Evolutionary conservation across 2,329 filamentous ascomycete species (phyloP).

Genomic region (Scleromitrula shiraiana): DNA sequence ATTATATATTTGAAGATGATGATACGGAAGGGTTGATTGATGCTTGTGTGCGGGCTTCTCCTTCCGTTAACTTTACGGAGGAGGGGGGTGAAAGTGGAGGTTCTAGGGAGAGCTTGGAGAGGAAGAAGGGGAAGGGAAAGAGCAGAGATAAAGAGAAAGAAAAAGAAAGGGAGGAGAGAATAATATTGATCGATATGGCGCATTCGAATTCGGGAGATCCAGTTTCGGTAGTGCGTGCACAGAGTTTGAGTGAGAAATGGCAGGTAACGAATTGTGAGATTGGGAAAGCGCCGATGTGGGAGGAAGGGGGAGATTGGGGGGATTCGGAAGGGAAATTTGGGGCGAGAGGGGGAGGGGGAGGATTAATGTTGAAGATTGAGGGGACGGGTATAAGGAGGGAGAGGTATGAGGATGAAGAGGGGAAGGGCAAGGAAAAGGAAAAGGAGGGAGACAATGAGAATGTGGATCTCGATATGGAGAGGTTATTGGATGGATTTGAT

Average conservation of each 20-base stretch:
- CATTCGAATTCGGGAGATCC: constrained; percentile 37
- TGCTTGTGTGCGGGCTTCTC: constrained; percentile 39
- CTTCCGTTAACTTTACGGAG: background rate
- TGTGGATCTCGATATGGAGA: constrained; percentile 45
- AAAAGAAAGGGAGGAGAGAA: constrained; percentile 29
- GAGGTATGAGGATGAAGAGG: constrained; percentile 1
- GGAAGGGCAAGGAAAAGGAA: constrained; percentile 5
- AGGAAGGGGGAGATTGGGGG: constrained; percentile 11
- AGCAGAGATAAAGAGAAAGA: background rate
- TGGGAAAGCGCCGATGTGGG: constrained; percentile 54
- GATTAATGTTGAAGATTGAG: constrained; percentile 54
- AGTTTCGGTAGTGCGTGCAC: constrained; percentile 52
- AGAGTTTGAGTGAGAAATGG: constrained; percentile 69
- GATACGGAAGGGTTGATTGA: constrained; percentile 65
- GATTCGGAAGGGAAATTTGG: no score
- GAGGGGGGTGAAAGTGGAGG: background rate
- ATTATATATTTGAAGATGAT: constrained; percentile 92
- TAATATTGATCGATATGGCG: constrained; percentile 49
- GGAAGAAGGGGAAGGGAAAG: background rate
- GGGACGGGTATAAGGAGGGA: constrained; percentile 33
- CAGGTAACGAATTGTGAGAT: constrained; percentile 49
- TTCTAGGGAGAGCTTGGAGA: background rate
- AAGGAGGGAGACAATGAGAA: constrained; percentile 15
- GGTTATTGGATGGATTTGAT: constrained; percentile 49
- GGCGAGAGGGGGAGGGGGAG: constrained; percentile 16